Evolutionary conservation across 2,329 filamentous ascomycete genomes (phyloP), one percentile per base, ranked within the genome.

Genomic region (Neonectria punicea): DNA sequence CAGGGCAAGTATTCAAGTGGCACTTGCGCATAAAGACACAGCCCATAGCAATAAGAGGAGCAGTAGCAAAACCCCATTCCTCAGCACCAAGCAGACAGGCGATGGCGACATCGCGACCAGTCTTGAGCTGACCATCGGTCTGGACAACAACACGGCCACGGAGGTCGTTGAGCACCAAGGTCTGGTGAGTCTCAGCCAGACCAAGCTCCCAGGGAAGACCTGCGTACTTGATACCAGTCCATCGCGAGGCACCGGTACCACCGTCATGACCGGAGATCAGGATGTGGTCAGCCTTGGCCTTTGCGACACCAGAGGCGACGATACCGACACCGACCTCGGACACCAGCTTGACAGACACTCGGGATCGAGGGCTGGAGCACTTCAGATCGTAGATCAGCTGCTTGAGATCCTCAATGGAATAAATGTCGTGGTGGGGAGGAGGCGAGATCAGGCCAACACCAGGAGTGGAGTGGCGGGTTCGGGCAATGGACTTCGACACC

Each of bases 221-320:
- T 55, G 94, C 95, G 79, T 98, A 97, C 82, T 98, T 98, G 89
- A 97, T 98, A 85, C 95, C 95, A 76, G 95, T 98, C 95, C 95
- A 98, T 80, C 95, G 87, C 56, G 94, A 98, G 66, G 95, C 95
- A 85, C 95, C 95, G 66, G 95, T 98, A 80, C 95, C 95, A 85
- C 95, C 95, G 76, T 98, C 95, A 77, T 98, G 95, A 72, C 95
- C 95, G 69, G 95, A 97, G 75, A 98, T 98, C 75, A 98, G 82
- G 70, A 98, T 97, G 81, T 98, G 94, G 75, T 98, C 94, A 66
- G 94, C 94, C 85, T 97, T 97, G 58, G 95, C 95, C 84, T 98
- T 98, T 61, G 95, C 95, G 55, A 98, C 95, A 89, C 95, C 95
- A 65, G 95, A 97, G 54, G 95, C 95, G 70, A 98, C 95, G 72